Base-by-base conservation (phyloP, 352 stramenopile species). In the Globisporangium echinulatum region DNA sequence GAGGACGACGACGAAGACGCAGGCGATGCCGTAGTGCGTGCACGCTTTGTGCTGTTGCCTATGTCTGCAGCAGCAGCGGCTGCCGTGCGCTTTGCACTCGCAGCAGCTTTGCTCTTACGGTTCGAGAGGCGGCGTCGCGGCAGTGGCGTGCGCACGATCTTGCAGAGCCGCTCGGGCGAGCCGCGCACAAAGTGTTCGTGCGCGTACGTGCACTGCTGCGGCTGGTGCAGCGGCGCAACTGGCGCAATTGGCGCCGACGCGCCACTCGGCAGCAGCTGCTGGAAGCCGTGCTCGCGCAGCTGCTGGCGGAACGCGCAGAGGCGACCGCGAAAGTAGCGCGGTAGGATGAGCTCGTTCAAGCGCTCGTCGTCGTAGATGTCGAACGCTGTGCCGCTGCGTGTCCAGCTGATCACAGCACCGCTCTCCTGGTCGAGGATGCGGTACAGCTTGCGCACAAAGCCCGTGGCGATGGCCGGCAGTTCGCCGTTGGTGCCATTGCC, bases 401-500 rank as follows among this genome's bases (percentile, higher is more conserved):
- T 74, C 81, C 81, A 91, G 36, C 62, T 56, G 63, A 91, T 88
- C 66, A 87, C 73, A 7, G 66, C 61, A 5, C 54, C 62, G 56
- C 66, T 73, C 56, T 88, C 69, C 50, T 78, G 69, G 67, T 91
- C 80, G 49, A 91, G 70, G 25, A 91, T 85, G 53, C 73, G 74
- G 59, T 91, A 91, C 25, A 91, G 64, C 59, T 91, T 88, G 65
- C 81, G 78, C 64, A 91, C 74, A 37, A 91, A 91, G 8, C 69
- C 67, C 40, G 76, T 82, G 56, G 81, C 77, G 65, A 91, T 90
- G 38, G 67, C 62, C 46, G 67, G 67, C 10, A 74, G 47, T 8
- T 46, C 46, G 11, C 25, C 14, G 19, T 25, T 25, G 19, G 19
- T 25, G 19, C 19, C 19, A 25, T 25, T 25, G 19, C 19, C 19